A percentile compares a stretch with the other conserved stretches of the same genome.
Evolutionary conservation across 352 stramenopile species (phyloP).

Genomic region (Globisporangium okanoganense): DNA sequence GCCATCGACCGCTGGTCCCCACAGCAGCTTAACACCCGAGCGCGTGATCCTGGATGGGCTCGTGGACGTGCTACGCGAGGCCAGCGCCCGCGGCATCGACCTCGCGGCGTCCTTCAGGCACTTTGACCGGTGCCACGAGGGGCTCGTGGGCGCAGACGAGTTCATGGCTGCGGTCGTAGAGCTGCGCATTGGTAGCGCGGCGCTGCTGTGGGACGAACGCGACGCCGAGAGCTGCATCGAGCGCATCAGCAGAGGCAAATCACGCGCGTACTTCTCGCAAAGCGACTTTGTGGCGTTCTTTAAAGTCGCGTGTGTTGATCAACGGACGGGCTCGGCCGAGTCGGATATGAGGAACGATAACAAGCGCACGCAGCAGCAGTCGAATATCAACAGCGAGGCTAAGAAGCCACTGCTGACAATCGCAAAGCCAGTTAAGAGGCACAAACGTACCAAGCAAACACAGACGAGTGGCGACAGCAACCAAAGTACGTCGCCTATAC

Average conservation of each 20-base stretch:
- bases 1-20: not conserved
- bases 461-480: not conserved
- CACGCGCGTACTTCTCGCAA: conserved; percentile 44
- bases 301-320: not conserved
- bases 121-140: conserved; percentile 45
- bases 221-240: conserved; percentile 48
- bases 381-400: not conserved
- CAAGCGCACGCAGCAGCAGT: not conserved
- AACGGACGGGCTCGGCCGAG: not conserved
- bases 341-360: not conserved
- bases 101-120: conserved; percentile 51
- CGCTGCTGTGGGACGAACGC: conserved; percentile 29
- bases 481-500: conserved; percentile 1
- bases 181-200: conserved; percentile 20
- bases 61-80: conserved; percentile 41
- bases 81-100: conserved; percentile 40
- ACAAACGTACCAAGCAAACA: not conserved
- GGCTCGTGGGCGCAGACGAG: conserved; percentile 43
- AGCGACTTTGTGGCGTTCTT: conserved; percentile 60
- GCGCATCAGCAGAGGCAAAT: conserved; percentile 30
- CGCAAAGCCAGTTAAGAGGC: not conserved
- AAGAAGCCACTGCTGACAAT: not conserved
- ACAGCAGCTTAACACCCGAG: not conserved
- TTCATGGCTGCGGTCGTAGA: conserved; percentile 51
- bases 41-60: conserved; percentile 31